Conservation (phyloP, 2,329 filamentous ascomycete species). For the Elsinoe perseae region DNA sequence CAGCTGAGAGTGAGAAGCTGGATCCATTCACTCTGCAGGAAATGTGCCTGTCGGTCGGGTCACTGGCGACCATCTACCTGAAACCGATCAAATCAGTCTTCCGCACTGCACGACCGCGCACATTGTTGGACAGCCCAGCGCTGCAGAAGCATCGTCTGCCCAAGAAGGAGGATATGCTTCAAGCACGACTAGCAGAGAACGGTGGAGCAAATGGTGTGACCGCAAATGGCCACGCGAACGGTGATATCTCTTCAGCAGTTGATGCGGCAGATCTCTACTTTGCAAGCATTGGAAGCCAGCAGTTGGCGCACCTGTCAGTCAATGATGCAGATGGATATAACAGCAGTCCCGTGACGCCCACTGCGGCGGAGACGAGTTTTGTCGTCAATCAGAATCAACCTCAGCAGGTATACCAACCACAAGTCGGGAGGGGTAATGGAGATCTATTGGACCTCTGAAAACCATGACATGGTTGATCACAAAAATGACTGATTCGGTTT, state of each 20-base stretch:
- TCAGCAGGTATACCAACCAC: slow-evolving; percentile 67
- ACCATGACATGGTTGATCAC: neutral
- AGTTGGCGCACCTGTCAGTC: slow-evolving; percentile 65
- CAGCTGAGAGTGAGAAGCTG: slow-evolving; percentile 88
- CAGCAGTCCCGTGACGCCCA: slow-evolving; percentile 21
- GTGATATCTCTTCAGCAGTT: slow-evolving; percentile 61
- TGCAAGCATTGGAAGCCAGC: slow-evolving; percentile 62
- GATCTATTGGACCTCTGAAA: slow-evolving; percentile 31
- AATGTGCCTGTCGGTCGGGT: slow-evolving; percentile 94
- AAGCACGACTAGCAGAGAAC: slow-evolving; percentile 23
- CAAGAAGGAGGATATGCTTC: slow-evolving; percentile 43
- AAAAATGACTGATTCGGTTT: neutral
- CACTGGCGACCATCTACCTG: slow-evolving; percentile 90
- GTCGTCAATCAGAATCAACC: slow-evolving; percentile 78
- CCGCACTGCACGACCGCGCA: slow-evolving; percentile 72
- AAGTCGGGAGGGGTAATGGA: slow-evolving; percentile 43
- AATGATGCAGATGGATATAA: slow-evolving; percentile 46
- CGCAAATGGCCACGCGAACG: slow-evolving; percentile 25
- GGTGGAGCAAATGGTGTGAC: slow-evolving; percentile 15
- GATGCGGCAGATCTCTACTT: slow-evolving; percentile 88
- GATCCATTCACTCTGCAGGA: slow-evolving; percentile 89
- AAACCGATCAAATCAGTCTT: slow-evolving; percentile 98
- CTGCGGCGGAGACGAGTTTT: slow-evolving; percentile 42
- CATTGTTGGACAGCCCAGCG: slow-evolving; percentile 73
- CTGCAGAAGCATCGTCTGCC: slow-evolving; percentile 66